Conservation (phyloP, 208 protist genomes). For the Wallacemonas rigidus region DNA sequence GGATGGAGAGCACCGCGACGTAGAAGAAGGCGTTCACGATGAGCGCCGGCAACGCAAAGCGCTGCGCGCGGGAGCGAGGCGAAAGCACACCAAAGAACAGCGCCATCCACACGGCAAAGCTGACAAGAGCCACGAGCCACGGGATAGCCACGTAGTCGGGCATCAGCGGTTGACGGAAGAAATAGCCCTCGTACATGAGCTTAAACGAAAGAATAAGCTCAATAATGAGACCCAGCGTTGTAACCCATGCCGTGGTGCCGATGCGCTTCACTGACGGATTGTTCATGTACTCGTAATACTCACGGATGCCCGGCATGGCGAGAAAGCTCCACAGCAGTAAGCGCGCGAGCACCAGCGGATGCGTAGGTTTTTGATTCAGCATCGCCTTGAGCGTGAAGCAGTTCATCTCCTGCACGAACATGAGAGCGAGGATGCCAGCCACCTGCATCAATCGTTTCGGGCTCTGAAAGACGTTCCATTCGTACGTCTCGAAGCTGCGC, state of each 20-base stretch:
- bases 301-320: constrained; percentile 84
- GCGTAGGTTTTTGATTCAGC: constrained; percentile 86
- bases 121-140: constrained; percentile 57
- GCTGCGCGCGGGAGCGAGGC: constrained; percentile 36
- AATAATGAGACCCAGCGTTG: constrained; percentile 62
- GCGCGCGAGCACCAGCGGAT: constrained; percentile 89
- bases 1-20: constrained; percentile 36
- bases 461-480: constrained; percentile 91
- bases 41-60: constrained; percentile 28
- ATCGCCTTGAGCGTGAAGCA: constrained; percentile 97
- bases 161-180: constrained; percentile 69
- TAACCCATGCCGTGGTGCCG: constrained; percentile 91
- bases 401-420: constrained; percentile 94
- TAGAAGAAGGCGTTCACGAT: constrained; percentile 72
- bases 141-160: constrained; percentile 70
- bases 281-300: constrained; percentile 94
- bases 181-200: constrained; percentile 70
- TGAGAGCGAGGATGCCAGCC: constrained; percentile 53
- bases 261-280: constrained; percentile 78
- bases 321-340: constrained; percentile 88
- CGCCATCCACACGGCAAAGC: constrained; percentile 64
- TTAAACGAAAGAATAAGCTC: constrained; percentile 81
- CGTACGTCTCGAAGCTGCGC: constrained; percentile 77
- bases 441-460: constrained; percentile 76
- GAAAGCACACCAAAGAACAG: constrained; percentile 77